These are phyloP conservation scores for Thalassiosira livingstoniorum DNA, from an alignment of 352 stramenopile genomes.

Conservation along the genomic window DNA sequence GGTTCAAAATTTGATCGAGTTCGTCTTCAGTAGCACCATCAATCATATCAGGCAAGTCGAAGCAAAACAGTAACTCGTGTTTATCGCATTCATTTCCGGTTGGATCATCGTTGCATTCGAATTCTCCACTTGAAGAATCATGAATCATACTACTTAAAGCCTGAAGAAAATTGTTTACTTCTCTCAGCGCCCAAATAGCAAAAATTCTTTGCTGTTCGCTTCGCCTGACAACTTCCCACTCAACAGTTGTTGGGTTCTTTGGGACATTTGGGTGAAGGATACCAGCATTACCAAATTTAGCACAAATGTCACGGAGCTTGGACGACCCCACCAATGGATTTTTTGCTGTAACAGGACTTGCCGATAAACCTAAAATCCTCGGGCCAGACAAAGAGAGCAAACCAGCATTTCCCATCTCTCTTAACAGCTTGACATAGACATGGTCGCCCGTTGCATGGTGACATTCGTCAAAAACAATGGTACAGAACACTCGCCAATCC, in stretches of 20 bases:
- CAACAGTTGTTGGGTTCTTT: neutral
- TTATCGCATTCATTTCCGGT: neutral
- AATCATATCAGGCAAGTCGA: neutral
- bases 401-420: neutral
- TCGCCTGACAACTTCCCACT: neutral
- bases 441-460: constrained; percentile 3
- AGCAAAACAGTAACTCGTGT: neutral
- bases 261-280: neutral
- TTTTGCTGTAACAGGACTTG: neutral
- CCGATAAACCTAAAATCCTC: neutral
- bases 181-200: neutral
- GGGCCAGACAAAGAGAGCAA: constrained; percentile 2
- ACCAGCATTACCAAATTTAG: neutral
- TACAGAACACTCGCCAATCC: neutral
- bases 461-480: constrained; percentile 15
- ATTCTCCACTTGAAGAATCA: too few species aligned
- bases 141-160: neutral
- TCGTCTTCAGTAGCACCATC: neutral
- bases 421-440: neutral
- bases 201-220: neutral
- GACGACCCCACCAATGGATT: neutral
- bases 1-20: neutral
- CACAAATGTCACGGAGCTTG: neutral
- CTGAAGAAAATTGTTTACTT: neutral
- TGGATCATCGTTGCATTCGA: too few species aligned